Conservation (phyloP, 2,329 filamentous ascomycete species). For the Penicillium sclerotiorum region DNA sequence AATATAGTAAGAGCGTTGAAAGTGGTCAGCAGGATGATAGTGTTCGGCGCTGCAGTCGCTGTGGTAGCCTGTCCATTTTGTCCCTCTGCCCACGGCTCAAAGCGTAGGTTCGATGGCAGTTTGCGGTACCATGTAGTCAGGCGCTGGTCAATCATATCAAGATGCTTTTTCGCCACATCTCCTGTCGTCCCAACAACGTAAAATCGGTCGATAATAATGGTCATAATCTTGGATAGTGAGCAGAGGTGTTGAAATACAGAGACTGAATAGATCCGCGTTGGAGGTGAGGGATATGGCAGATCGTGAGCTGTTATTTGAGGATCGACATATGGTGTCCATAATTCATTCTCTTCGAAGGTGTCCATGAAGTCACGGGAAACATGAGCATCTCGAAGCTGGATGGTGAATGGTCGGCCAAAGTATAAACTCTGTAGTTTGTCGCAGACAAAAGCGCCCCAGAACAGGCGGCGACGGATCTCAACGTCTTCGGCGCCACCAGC, state of each 20-base stretch:
- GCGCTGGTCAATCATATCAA: conserved; percentile 26
- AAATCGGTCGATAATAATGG: conserved; percentile 39
- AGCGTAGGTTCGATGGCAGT: conserved; percentile 20
- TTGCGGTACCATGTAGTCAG: conserved; percentile 30
- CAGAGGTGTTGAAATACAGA: conserved; percentile 41
- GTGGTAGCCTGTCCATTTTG: conserved; percentile 7
- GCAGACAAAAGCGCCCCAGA: conserved; percentile 37
- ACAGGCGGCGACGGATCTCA: conserved; percentile 33
- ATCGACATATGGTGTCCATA: conserved; percentile 18
- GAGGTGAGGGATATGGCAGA: background rate
- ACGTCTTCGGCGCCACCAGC: conserved; percentile 23
- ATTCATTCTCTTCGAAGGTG: conserved; percentile 33
- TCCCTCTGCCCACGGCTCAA: conserved; percentile 28
- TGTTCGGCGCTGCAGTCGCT: conserved; percentile 28
- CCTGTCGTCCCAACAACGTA: conserved; percentile 34
- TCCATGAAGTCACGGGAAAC: conserved; percentile 35
- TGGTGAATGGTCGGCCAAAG: conserved; percentile 53
- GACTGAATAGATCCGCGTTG: conserved; percentile 33
- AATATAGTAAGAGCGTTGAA: conserved; percentile 50
- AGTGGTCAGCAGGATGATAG: conserved; percentile 36
- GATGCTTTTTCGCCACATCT: conserved; percentile 24
- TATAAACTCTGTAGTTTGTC: conserved; percentile 61
- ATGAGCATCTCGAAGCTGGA: conserved; percentile 29
- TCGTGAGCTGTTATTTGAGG: conserved; percentile 17
- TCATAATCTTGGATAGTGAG: conserved; percentile 41